Evolutionary conservation across 495 filamentous ascomycete genomes (phyloP), one percentile per base, ranked within the genome.

Genomic region (Letharia columbiana): DNA sequence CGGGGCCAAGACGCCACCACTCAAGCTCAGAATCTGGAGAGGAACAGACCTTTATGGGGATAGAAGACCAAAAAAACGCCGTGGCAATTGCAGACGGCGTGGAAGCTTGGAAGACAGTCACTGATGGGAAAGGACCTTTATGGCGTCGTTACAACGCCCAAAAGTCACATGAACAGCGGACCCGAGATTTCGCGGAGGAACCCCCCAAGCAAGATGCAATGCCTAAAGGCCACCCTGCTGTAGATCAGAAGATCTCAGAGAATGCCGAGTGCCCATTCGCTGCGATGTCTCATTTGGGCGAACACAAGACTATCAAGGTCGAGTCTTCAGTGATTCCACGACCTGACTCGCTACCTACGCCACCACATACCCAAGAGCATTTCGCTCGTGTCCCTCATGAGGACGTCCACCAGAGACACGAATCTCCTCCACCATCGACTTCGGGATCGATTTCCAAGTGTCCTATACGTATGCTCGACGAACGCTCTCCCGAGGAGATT

Each of bases 401-500:
- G 31, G 79, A 82, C 56, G 66, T 73, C 62, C 23, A 69, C 42
- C 76, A 81, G 70, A n/a, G 71, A 73, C 8, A 71, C 73, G 23
- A 73, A 74, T 85, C 84, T 1, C 80, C 80, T 33, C 75, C 78
- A 41, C 82, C 82, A 18, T 83, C 83, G 4, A 75, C 74, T 12
- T 73, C 80, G n/a, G 80, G 62, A 23, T 76, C 80, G 17, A 77
- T 79, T 20, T 80, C 85, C 41, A 86, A 88, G 71, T 96, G 92
- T 75, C 92, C 92, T 2, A 96, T 96, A 67, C 88, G 92, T 44
- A 95, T 87, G 73, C 77, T 96, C 67, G 87, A 96, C 71, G 87
- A 95, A 73, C 91, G 95, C 73, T 90, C 90, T 2, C 91, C 92
- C 2, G 90, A 95, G 78, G 92, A 96, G 74, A 86, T 96, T 59